Evolutionary conservation across 148 eudicot species (phyloP).

Genomic region (Spergularia marina): DNA sequence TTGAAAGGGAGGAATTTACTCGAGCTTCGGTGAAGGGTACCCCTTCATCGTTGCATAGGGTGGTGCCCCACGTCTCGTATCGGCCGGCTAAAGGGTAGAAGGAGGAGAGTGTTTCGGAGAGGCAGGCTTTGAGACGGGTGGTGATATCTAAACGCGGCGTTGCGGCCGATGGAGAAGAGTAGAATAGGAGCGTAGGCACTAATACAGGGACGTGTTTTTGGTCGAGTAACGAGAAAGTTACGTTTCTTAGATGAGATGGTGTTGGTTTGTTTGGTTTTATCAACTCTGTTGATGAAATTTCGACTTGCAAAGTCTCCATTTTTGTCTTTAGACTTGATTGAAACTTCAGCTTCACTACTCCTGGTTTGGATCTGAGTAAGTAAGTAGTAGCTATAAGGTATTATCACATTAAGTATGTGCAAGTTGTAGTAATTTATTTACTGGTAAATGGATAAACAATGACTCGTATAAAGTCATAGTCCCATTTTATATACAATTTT

Average conservation of each 20-base stretch:
- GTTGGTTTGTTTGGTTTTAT: too few relatives aligned
- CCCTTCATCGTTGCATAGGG: not conserved
- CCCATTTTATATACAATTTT: too few relatives aligned
- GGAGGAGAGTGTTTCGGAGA: not conserved
- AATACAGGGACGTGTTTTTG: not conserved
- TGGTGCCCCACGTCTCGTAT: not conserved
- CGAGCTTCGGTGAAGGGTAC: not conserved
- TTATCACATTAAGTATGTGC: too few relatives aligned
- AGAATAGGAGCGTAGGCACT: not conserved
- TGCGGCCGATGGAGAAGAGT: not conserved
- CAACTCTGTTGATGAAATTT: too few relatives aligned
- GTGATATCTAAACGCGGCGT: not conserved
- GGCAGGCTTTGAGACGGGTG: not conserved
- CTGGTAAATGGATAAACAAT: too few relatives aligned
- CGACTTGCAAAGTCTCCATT: too few relatives aligned
- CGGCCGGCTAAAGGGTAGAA: not conserved
- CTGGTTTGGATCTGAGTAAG: too few relatives aligned
- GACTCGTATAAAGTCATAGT: too few relatives aligned
- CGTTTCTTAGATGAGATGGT: not conserved
- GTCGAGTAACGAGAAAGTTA: not conserved
- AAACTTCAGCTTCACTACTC: too few relatives aligned
- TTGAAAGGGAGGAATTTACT: not conserved
- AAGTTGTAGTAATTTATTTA: too few relatives aligned
- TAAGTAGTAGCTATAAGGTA: too few relatives aligned
- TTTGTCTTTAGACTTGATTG: too few relatives aligned